phyloP scores from a whole-genome alignment of 1,139 yeast genomes.

The Taphrina wiesneri region DNA sequence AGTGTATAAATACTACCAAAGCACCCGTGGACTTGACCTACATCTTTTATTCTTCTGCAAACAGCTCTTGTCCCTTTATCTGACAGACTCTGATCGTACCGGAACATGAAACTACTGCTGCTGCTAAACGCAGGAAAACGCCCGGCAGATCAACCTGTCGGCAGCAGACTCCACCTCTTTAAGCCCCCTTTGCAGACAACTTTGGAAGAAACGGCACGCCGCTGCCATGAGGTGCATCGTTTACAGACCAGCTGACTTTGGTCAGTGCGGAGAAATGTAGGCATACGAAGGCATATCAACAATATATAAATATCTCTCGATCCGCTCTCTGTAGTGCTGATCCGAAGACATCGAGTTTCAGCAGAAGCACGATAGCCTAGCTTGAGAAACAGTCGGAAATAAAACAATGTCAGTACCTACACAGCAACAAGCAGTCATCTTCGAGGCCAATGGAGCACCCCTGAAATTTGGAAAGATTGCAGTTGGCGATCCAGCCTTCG shows the following conservation, averaged over 20 bases:
- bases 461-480: conserved; percentile 52
- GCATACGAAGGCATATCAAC: not conserved
- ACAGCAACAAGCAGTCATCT: conserved; percentile 23
- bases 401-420: conserved; percentile 9
- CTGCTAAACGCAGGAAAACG: not conserved
- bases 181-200: not conserved
- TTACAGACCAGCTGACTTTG: conserved; percentile 17
- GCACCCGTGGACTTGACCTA: too few relatives aligned
- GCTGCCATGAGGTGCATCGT: conserved; percentile 3
- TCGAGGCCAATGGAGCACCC: conserved; percentile 24
- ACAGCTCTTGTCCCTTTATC: not conserved
- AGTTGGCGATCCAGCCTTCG: conserved; percentile 61
- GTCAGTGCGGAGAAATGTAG: conserved; percentile 10
- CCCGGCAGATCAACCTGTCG: not conserved
- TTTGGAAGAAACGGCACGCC: conserved; percentile 5
- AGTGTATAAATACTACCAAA: not conserved
- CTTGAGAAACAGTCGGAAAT: not conserved
- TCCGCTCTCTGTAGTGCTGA: not conserved
- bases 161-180: not conserved
- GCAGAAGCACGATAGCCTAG: not conserved
- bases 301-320: not conserved
- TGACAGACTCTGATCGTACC: not conserved
- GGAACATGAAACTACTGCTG: not conserved
- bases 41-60: too few relatives aligned
- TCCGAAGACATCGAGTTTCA: not conserved